These are phyloP conservation scores for Linum lewisii DNA, from an alignment of 345 rosid genomes.

Conservation along the genomic window DNA sequence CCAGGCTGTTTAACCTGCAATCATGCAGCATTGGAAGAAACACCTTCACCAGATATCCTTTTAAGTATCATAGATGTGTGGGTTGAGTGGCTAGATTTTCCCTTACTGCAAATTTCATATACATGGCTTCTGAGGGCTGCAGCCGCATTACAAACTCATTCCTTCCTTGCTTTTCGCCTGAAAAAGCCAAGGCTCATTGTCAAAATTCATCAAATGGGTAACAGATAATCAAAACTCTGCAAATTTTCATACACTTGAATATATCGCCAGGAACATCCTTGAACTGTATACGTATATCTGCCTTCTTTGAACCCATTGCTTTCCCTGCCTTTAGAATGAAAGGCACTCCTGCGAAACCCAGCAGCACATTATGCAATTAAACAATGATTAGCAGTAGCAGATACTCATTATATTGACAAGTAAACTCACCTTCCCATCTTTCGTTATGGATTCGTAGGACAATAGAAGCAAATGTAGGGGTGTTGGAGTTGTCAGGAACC, in stretches of 20 bases:
- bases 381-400: slow-evolving; percentile 8
- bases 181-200: slow-evolving; percentile 8
- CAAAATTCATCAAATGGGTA: neutral
- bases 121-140: slow-evolving; percentile 94
- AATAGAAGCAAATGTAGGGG: slow-evolving; percentile 87
- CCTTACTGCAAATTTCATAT: slow-evolving; percentile 95
- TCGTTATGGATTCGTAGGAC: slow-evolving; percentile 82
- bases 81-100: neutral
- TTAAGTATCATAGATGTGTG: too few species aligned
- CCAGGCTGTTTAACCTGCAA: slow-evolving; percentile 97
- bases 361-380: neutral
- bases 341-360: slow-evolving; percentile 94
- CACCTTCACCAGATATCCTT: neutral
- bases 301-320: slow-evolving; percentile 91
- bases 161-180: slow-evolving; percentile 93
- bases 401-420: too few species aligned
- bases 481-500: slow-evolving; percentile 84
- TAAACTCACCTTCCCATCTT: slow-evolving; percentile 98
- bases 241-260: slow-evolving; percentile 52
- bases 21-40: neutral
- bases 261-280: slow-evolving; percentile 99
- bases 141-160: slow-evolving; percentile 95
- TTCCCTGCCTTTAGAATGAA: slow-evolving; percentile 95
- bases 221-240: neutral
- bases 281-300: slow-evolving; percentile 95